Base-by-base conservation (phyloP, 495 filamentous ascomycete species). In the Penicillium canariense region DNA sequence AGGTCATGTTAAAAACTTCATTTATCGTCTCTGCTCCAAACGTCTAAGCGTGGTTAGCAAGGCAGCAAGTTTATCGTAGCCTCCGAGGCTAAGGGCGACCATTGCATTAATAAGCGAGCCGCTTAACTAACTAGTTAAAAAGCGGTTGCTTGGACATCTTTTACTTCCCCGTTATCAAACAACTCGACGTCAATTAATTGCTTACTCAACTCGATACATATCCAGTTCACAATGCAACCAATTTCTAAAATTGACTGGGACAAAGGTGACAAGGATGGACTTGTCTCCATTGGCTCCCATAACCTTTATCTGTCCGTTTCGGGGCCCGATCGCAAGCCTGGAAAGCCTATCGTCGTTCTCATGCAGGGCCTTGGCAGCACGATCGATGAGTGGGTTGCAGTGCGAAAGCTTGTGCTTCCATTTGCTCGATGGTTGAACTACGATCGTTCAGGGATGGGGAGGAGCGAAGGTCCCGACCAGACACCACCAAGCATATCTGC, bases 331-430 rank as follows among this genome's bases (percentile, higher is more conserved):
- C 62, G 62, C 48, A 44, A 46, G 47, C 55, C 62, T 22, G 55
- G 50, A 26, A 18, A 55, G 44, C 62, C 62, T 25, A 55, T 74
- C 15, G 48, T 72, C 26, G 66, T 74, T 44, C 65, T 69, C 58
- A 72, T 74, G 56, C 66, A 70, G 32, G 71, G 71, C 52, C 52
- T 68, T n/a, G 68, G 69, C 53, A 68, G 62, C 53, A 67, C 69
- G 30, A 60, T 62, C 44, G 66, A 65, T 44, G 39, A 65, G 11
- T 72, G 69, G 69, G 61, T 70, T 44, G 55, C 47, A 35, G 59
- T 73, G 31, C 57, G 57, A 32, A 38, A 39, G 26, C 52, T 52
- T 30, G 56, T 72, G 40, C 28, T 50, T 5, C 42, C 48, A 26
- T 47, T 52, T 51, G 56, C 62, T 30, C 63, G 70, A 14, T 67